Percentiles rank a stretch among this genome's conserved stretches.
Evolutionary conservation across 2,329 filamentous ascomycete genomes (phyloP).

Genomic region (Biscogniauxia mediterranea): DNA sequence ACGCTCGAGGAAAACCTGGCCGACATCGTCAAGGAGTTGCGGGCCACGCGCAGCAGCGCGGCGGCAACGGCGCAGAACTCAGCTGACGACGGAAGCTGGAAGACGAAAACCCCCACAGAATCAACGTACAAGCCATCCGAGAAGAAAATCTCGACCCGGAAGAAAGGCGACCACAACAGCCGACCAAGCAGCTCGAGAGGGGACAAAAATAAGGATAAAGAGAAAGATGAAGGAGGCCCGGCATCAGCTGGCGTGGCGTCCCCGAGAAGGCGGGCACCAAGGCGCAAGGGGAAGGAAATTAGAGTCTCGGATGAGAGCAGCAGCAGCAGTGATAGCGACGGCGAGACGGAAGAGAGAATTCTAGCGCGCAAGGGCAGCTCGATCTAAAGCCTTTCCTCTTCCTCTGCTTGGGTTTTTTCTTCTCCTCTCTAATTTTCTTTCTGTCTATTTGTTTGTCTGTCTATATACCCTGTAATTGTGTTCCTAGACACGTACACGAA

Average conservation of each 20-base stretch:
- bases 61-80: constrained; percentile 52
- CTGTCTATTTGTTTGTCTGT: not conserved
- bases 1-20: constrained; percentile 87
- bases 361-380: not conserved
- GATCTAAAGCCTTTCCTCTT: not conserved
- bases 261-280: not conserved
- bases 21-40: constrained; percentile 80
- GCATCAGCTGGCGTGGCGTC: not conserved
- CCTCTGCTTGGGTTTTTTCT: not conserved
- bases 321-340: constrained; percentile 3
- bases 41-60: constrained; percentile 52
- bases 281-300: not conserved
- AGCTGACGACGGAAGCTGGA: constrained; percentile 41
- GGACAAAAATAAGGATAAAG: constrained; percentile 5
- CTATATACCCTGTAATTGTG: not conserved
- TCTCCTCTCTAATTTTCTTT: not conserved
- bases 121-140: not conserved
- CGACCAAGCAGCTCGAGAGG: not conserved
- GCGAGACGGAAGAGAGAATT: not conserved
- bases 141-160: constrained; percentile 2
- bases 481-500: too few species aligned
- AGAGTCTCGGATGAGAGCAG: not conserved
- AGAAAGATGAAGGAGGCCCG: not conserved
- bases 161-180: not conserved
- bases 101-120: not conserved